These are phyloP conservation scores for Microthyrium microscopicum DNA, from an alignment of 2,329 filamentous ascomycete species.

Conservation along the genomic window DNA sequence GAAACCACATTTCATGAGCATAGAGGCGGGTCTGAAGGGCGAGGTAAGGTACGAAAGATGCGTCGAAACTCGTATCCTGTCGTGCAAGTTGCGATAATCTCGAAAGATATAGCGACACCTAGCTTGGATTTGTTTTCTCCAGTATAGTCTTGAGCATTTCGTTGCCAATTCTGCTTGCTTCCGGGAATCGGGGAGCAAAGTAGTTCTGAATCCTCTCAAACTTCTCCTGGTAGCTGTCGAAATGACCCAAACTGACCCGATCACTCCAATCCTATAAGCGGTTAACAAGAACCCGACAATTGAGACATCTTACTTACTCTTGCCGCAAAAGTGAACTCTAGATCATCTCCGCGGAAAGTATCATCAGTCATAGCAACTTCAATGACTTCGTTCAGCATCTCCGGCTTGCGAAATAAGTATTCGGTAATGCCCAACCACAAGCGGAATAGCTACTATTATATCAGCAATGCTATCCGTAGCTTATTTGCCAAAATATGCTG, in stretches of 20 bases:
- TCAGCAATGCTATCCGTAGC: conserved; percentile 4
- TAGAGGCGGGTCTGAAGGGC: too few species aligned
- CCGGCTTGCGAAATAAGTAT: conserved; percentile 74
- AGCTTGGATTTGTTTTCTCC: conserved; percentile 58
- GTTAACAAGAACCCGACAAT: background rate
- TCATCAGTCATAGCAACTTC: conserved; percentile 76
- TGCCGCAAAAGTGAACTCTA: conserved; percentile 96
- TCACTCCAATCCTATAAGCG: conserved; percentile 65
- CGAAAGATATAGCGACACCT: too few species aligned
- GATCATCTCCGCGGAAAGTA: conserved; percentile 83
- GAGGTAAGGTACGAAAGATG: too few species aligned
- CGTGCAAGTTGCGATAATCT: too few species aligned
- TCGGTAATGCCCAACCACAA: conserved; percentile 96
- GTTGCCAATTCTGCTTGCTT: conserved; percentile 76
- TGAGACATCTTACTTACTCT: conserved; percentile 30
- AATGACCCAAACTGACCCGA: conserved; percentile 78
- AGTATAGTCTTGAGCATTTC: conserved; percentile 95
- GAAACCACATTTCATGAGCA: too few species aligned
- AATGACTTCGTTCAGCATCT: conserved; percentile 68
- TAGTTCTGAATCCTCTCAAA: conserved; percentile 83
- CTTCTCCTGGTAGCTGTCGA: conserved; percentile 80
- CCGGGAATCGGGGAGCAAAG: conserved; percentile 77
- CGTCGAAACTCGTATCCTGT: too few species aligned
- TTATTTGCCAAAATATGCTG: conserved; percentile 16
- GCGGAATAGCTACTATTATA: conserved; percentile 67